phyloP scores from a whole-genome alignment of 495 filamentous ascomycete genomes.

The Aspergillus heteromorphus region DNA sequence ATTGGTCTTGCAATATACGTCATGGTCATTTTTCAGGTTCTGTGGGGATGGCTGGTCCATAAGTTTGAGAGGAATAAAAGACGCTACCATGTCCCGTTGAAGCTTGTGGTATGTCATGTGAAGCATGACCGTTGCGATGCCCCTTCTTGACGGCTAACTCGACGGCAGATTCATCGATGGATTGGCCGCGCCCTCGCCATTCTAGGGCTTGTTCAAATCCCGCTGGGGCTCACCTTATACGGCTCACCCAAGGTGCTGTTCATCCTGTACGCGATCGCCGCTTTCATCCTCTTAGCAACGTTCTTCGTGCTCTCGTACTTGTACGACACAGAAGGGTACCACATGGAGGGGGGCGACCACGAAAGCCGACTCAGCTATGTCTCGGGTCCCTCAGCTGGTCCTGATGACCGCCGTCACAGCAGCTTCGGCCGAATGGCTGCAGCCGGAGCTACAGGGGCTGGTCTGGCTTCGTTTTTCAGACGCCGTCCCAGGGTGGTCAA shows the following conservation, averaged over 20 bases:
- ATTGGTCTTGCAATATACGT: conserved; percentile 90
- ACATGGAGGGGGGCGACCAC: conserved; percentile 43
- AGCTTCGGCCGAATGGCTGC: conserved; percentile 36
- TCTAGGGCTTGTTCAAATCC: conserved; percentile 80
- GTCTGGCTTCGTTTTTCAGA: conserved; percentile 53
- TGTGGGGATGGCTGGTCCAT: conserved; percentile 71
- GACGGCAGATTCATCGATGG: conserved; percentile 70
- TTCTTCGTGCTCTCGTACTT: conserved; percentile 72
- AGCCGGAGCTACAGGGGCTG: conserved; percentile 55
- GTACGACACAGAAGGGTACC: conserved; percentile 47
- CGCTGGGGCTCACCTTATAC: conserved; percentile 85
- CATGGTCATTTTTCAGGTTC: conserved; percentile 69
- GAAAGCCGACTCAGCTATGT: conserved; percentile 51
- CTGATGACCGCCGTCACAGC: conserved; percentile 29
- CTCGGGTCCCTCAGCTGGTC: conserved; percentile 32
- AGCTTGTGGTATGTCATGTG: conserved; percentile 58
- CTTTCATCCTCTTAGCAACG: conserved; percentile 55
- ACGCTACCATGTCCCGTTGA: conserved; percentile 54
- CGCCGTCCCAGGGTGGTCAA: conserved; percentile 32
- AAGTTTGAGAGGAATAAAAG: conserved; percentile 56
- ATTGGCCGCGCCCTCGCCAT: conserved; percentile 69
- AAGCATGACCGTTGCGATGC: background rate
- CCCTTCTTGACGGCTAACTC: conserved; percentile 4
- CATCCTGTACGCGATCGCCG: conserved; percentile 74
- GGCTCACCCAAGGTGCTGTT: conserved; percentile 82